Percentiles rank a stretch among this genome's conserved stretches.
These are phyloP conservation scores for Yamadazyma epiphylla DNA, from an alignment of 1,139 yeast species.

Conservation along the genomic window DNA sequence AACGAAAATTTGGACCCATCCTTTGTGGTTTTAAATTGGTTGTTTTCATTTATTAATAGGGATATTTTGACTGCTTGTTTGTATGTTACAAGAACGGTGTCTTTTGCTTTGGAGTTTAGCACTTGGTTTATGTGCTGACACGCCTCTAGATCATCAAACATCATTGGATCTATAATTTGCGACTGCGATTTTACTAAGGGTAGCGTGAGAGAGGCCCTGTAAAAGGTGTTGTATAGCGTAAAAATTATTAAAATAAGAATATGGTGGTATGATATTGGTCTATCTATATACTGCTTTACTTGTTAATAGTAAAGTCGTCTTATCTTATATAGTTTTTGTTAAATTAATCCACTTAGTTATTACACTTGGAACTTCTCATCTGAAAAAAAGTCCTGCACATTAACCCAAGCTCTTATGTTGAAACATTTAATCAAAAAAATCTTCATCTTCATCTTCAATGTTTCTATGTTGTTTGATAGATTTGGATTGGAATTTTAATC, in stretches of 20 bases:
- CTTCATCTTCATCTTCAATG: constrained; percentile 32
- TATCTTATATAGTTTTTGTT: too few species aligned
- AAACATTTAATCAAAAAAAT: constrained; percentile 46
- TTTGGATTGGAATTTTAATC: constrained; percentile 52
- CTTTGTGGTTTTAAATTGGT: constrained; percentile 23
- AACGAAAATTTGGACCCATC: constrained; percentile 28
- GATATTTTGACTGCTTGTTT: constrained; percentile 53
- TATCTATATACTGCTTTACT: too few species aligned
- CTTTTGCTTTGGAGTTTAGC: constrained; percentile 50
- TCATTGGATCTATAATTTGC: constrained; percentile 1
- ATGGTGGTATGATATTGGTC: too few species aligned
- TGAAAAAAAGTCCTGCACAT: too few species aligned
- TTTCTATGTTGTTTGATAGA: constrained; percentile 35
- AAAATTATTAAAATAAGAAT: too few species aligned
- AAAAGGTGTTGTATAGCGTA: too few species aligned
- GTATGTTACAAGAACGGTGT: constrained; percentile 56
- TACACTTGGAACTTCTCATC: too few species aligned
- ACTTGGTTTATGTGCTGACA: constrained; percentile 57
- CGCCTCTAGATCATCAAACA: constrained; percentile 24
- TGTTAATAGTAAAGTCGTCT: too few species aligned
- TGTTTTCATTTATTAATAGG: constrained; percentile 21
- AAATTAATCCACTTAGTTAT: too few species aligned
- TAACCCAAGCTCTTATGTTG: too few species aligned
- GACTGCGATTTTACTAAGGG: neutral
- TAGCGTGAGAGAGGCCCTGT: too few species aligned